phyloP scores from a whole-genome alignment of 176 grass and related monocot species.

The Saccharum officinarum region DNA sequence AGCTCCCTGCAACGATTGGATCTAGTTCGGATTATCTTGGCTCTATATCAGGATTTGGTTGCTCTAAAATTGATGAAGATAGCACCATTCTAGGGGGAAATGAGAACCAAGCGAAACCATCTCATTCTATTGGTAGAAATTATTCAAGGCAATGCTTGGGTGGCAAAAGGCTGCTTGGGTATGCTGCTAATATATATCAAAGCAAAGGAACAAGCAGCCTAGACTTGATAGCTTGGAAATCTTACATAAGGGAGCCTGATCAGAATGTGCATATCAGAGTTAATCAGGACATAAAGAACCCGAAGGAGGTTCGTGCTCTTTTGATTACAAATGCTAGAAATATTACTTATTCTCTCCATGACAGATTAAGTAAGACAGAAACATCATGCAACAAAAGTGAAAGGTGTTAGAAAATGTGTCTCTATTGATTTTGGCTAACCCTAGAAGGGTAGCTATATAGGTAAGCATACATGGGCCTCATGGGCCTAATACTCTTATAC shows the following conservation, averaged over 20 bases:
- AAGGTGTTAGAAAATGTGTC: too few species aligned
- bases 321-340: constrained; percentile 40
- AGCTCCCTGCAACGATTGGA: constrained; percentile 33
- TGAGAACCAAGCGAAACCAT: constrained; percentile 19
- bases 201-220: constrained; percentile 25
- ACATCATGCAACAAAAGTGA: constrained; percentile 25
- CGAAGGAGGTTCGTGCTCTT: constrained; percentile 51
- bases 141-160: constrained; percentile 11
- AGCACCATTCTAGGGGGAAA: constrained; percentile 30
- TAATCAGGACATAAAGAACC: constrained; percentile 31
- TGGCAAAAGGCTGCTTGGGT: constrained; percentile 20
- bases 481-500: too few species aligned
- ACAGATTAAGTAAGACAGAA: constrained; percentile 40
- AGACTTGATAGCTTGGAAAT: neutral
- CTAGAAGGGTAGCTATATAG: too few species aligned
- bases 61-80: constrained; percentile 69
- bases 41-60: constrained; percentile 43
- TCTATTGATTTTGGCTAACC: too few species aligned
- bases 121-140: neutral
- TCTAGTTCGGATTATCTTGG: constrained; percentile 35
- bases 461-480: too few species aligned
- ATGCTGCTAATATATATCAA: constrained; percentile 34
- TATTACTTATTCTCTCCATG: constrained; percentile 23
- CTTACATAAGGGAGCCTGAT: constrained; percentile 21
- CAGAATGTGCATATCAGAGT: constrained; percentile 22